Conservation (phyloP, 805 yeast species). For the Lipomyces kockii region DNA sequence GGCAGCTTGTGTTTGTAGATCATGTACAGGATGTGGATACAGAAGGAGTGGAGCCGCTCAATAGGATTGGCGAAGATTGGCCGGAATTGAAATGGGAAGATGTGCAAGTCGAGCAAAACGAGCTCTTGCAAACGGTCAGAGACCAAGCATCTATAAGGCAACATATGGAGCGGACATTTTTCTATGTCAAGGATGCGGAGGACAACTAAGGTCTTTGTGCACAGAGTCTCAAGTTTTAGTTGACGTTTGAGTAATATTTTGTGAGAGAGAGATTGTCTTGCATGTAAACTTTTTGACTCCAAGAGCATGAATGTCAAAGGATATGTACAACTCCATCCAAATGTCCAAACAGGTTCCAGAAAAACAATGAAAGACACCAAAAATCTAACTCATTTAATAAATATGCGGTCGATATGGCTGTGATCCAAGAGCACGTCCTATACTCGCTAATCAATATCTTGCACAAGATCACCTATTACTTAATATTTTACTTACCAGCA, state of each 20-base stretch:
- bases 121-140: background rate
- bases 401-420: constrained; percentile 25
- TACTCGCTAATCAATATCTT: background rate
- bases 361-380: background rate
- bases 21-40: constrained; percentile 47
- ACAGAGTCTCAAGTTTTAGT: background rate
- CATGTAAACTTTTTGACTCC: background rate
- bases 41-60: constrained; percentile 44
- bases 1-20: constrained; percentile 49
- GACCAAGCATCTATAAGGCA: constrained; percentile 6
- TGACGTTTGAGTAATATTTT: too few relatives aligned
- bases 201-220: background rate
- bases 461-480: background rate
- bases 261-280: background rate
- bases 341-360: background rate
- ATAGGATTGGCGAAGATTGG: constrained; percentile 28
- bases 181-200: constrained; percentile 12
- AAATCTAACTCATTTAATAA: background rate
- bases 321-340: background rate
- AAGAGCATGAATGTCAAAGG: background rate
- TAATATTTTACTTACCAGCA: constrained; percentile 7
- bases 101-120: constrained; percentile 19
- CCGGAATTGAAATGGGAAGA: constrained; percentile 27
- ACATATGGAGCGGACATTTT: constrained; percentile 27
- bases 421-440: constrained; percentile 36